A percentile compares a stretch with the other conserved stretches of the same genome.
These are phyloP conservation scores for Astraeus odoratus DNA, from an alignment of 768 basidiomycete species.

Conservation along the genomic window DNA sequence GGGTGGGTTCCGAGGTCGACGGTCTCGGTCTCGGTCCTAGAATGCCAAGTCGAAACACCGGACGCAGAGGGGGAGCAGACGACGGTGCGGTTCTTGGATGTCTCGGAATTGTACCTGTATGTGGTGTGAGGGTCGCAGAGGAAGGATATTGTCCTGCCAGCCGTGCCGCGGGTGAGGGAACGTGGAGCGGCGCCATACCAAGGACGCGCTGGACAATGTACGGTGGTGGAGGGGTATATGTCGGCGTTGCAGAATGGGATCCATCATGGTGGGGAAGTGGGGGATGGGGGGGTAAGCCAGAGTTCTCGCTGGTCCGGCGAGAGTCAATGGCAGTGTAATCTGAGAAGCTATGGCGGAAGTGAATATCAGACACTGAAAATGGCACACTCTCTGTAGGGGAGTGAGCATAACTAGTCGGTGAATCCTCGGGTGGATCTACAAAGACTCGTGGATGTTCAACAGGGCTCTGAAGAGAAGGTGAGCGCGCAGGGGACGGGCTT, in stretches of 20 bases:
- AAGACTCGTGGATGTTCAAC: slow-evolving; percentile 24
- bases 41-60: slow-evolving; percentile 12
- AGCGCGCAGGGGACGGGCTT: slow-evolving; percentile 13
- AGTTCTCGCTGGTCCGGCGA: slow-evolving; percentile 27
- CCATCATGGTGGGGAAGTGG: slow-evolving; percentile 27
- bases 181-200: slow-evolving; percentile 19
- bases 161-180: slow-evolving; percentile 3
- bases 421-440: slow-evolving; percentile 18
- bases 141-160: neutral
- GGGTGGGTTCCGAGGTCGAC: slow-evolving; percentile 13
- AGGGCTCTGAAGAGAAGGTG: slow-evolving; percentile 1
- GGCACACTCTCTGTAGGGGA: slow-evolving; percentile 56
- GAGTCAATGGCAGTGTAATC: slow-evolving; percentile 26
- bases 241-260: slow-evolving; percentile 12
- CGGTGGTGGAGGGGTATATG: slow-evolving; percentile 17
- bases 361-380: slow-evolving; percentile 47
- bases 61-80: neutral
- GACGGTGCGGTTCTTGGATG: slow-evolving; percentile 8
- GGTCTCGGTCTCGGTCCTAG: slow-evolving; percentile 26
- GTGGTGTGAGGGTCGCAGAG: neutral
- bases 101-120: neutral
- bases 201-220: slow-evolving; percentile 29
- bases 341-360: slow-evolving; percentile 38
- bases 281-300: slow-evolving; percentile 37
- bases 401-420: slow-evolving; percentile 24